Conservation (phyloP, 2,329 filamentous ascomycete species). For the Verticillium albo-atrum region DNA sequence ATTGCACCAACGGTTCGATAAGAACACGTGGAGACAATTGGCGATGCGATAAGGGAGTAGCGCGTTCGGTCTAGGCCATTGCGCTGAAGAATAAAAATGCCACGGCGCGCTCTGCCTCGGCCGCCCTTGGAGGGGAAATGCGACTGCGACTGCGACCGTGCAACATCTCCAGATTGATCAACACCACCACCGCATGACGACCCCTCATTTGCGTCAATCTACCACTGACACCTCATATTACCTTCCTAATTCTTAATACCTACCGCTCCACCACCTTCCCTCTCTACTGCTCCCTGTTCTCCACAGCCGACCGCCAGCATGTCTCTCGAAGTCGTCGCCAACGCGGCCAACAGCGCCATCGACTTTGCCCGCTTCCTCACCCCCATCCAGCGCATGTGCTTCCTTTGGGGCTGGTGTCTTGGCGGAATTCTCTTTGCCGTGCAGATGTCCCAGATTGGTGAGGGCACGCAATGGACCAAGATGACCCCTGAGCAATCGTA, state of each 20-base stretch:
- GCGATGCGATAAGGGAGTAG: background rate
- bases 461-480: constrained; percentile 1
- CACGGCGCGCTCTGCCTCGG: background rate
- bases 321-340: background rate
- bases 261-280: background rate
- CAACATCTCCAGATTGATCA: background rate
- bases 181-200: background rate
- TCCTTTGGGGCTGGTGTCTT: constrained; percentile 13
- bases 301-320: background rate
- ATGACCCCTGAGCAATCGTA: background rate
- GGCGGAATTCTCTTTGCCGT: constrained; percentile 15
- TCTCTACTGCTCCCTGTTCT: background rate
- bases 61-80: background rate
- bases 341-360: background rate
- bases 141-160: background rate
- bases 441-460: constrained; percentile 14
- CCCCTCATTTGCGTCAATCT: background rate
- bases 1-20: background rate
- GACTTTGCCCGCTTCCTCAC: background rate
- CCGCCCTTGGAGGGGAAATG: background rate
- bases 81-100: background rate
- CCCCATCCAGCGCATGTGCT: constrained; percentile 13
- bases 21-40: background rate
- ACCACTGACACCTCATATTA: background rate
- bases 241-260: background rate